These are phyloP conservation scores for Pseudocercospora musae DNA, from an alignment of 2,329 filamentous ascomycete genomes.

Conservation along the genomic window DNA sequence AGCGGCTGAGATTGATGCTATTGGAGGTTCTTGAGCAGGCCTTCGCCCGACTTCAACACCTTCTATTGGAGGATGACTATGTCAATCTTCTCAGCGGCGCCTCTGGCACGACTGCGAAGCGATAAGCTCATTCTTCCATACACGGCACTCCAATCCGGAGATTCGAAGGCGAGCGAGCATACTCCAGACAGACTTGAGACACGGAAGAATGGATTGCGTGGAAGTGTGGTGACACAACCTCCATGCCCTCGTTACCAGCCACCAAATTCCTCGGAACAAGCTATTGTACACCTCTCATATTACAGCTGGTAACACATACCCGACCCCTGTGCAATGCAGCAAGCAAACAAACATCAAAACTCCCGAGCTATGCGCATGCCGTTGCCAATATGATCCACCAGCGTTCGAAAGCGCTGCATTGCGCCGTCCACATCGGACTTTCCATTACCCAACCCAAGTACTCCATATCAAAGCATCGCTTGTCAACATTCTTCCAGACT, in stretches of 20 bases:
- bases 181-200: background rate
- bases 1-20: constrained; percentile 47
- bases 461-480: background rate
- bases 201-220: constrained; percentile 2
- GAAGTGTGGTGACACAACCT: constrained; percentile 5
- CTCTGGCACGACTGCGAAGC: background rate
- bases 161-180: background rate
- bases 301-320: constrained; percentile 3
- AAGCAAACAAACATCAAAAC: constrained; percentile 9
- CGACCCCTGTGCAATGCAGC: constrained; percentile 10
- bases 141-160: background rate
- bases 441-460: background rate
- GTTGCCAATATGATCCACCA: constrained; percentile 9
- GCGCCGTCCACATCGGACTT: background rate
- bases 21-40: background rate
- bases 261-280: constrained; percentile 5
- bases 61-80: background rate
- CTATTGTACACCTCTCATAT: constrained; percentile 5
- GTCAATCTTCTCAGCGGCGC: background rate
- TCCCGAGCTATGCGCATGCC: constrained; percentile 11
- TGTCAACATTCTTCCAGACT: background rate
- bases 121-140: background rate
- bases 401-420: background rate
- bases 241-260: constrained; percentile 9
- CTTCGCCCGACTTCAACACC: background rate